A percentile compares a stretch with the other conserved stretches of the same genome.
phyloP scores from a whole-genome alignment of 331 rosid genomes.

The Quercus lobata region DNA sequence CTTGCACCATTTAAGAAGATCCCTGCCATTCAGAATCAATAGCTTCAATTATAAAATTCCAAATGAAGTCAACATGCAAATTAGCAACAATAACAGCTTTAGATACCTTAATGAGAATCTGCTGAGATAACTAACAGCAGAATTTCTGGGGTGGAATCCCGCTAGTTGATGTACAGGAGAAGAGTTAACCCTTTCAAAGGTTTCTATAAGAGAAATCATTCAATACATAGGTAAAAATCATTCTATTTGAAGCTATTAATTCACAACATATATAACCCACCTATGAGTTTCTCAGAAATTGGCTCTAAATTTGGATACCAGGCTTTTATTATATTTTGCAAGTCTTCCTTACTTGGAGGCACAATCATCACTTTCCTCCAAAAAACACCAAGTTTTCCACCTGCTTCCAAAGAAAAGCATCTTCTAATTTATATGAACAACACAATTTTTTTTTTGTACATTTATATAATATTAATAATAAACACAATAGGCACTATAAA shows the following conservation, averaged over 20 bases:
- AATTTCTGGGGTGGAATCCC: constrained; percentile 38
- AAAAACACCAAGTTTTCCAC: constrained; percentile 53
- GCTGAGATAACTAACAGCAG: constrained; percentile 33
- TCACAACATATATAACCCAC: constrained; percentile 30
- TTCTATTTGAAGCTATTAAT: neutral
- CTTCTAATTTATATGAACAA: neutral
- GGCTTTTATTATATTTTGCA: constrained; percentile 54
- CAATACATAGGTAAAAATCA: neutral
- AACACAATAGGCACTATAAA: neutral
- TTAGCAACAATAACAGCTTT: neutral
- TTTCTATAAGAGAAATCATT: constrained; percentile 48
- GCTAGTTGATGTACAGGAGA: constrained; percentile 28
- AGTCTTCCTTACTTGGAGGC: constrained; percentile 55
- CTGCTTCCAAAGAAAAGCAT: constrained; percentile 33
- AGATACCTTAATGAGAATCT: constrained; percentile 78
- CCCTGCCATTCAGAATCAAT: constrained; percentile 50
- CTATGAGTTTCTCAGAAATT: constrained; percentile 48
- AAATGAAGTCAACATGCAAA: neutral
- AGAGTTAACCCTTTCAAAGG: constrained; percentile 57
- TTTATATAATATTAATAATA: neutral
- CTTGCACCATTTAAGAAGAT: constrained; percentile 96
- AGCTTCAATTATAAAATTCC: neutral
- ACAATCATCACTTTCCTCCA: constrained; percentile 79
- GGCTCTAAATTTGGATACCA: constrained; percentile 57
- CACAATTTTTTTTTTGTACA: neutral